Conservation (phyloP, 1,284 basidiomycete genomes). For the Agaricales sp. region DNA sequence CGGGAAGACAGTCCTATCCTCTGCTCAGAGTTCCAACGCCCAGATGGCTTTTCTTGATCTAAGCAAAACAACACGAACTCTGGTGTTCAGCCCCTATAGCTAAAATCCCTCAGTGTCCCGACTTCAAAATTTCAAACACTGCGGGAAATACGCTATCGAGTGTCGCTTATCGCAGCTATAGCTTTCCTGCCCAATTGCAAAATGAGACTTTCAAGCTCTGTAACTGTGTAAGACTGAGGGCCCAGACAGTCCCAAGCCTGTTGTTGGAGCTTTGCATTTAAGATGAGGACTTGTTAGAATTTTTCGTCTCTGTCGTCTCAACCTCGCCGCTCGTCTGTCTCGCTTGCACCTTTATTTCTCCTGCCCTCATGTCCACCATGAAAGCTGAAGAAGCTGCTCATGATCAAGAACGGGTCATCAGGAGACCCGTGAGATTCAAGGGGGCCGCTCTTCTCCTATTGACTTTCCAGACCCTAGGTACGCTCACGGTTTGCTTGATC, state of each 20-base stretch:
- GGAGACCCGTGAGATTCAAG: constrained; percentile 19
- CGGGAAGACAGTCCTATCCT: no score
- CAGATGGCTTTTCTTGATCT: no score
- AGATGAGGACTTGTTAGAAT: background rate
- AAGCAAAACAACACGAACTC: no score
- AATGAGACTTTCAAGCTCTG: background rate
- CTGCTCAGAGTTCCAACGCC: no score
- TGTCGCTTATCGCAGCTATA: background rate
- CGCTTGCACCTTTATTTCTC: background rate
- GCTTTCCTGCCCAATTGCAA: background rate
- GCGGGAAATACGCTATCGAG: constrained; percentile 2
- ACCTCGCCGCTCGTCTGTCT: background rate
- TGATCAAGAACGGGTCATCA: constrained; percentile 12
- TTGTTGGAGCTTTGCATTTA: no score
- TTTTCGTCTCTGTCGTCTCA: background rate
- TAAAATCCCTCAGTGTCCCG: constrained; percentile 23
- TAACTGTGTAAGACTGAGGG: background rate
- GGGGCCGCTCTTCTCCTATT: constrained; percentile 23
- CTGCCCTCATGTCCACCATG: constrained; percentile 13
- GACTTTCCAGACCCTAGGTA: constrained; percentile 29
- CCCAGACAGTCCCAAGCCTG: no score
- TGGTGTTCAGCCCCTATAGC: constrained; percentile 15
- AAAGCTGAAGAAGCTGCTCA: constrained; percentile 18
- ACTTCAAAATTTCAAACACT: background rate
- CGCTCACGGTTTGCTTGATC: constrained; percentile 4